Percentiles rank a stretch among this genome's conserved stretches.
These are phyloP conservation scores for Mycena maculata DNA, from an alignment of 768 basidiomycete genomes.

Conservation along the genomic window DNA sequence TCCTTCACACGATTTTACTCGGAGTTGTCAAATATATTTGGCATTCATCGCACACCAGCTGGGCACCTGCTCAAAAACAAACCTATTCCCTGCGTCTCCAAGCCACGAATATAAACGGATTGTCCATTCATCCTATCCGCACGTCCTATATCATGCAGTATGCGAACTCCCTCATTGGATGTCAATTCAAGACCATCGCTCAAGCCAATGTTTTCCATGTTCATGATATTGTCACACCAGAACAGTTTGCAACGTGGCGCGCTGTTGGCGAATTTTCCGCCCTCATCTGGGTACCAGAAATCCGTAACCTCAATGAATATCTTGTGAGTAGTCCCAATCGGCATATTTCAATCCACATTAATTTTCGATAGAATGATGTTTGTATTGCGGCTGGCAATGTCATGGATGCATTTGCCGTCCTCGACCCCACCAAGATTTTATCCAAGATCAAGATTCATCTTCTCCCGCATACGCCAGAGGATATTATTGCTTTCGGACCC, in stretches of 20 bases:
- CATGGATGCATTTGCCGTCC: constrained; percentile 7
- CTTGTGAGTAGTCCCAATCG: constrained; percentile 22
- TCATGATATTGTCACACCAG: constrained; percentile 35
- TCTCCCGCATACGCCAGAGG: background rate
- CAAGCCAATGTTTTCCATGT: constrained; percentile 44
- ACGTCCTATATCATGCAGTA: constrained; percentile 45
- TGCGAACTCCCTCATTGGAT: constrained; percentile 41
- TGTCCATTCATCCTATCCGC: constrained; percentile 29
- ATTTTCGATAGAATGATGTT: background rate
- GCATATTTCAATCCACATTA: background rate
- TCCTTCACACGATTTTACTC: constrained; percentile 45
- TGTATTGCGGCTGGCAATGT: constrained; percentile 10
- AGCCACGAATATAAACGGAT: constrained; percentile 34
- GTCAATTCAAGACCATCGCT: constrained; percentile 43
- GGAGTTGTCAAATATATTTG: constrained; percentile 48
- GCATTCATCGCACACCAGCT: constrained; percentile 36
- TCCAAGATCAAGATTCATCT: constrained; percentile 16
- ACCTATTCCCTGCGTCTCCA: constrained; percentile 36
- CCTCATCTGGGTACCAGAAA: constrained; percentile 44
- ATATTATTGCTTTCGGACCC: constrained; percentile 2
- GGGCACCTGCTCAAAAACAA: constrained; percentile 29
- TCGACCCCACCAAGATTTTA: constrained; percentile 17
- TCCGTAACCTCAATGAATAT: constrained; percentile 39
- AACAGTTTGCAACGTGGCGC: constrained; percentile 38
- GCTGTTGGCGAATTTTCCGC: constrained; percentile 37